phyloP scores from a whole-genome alignment of 2,329 filamentous ascomycete genomes.

The Trichoderma breve region DNA sequence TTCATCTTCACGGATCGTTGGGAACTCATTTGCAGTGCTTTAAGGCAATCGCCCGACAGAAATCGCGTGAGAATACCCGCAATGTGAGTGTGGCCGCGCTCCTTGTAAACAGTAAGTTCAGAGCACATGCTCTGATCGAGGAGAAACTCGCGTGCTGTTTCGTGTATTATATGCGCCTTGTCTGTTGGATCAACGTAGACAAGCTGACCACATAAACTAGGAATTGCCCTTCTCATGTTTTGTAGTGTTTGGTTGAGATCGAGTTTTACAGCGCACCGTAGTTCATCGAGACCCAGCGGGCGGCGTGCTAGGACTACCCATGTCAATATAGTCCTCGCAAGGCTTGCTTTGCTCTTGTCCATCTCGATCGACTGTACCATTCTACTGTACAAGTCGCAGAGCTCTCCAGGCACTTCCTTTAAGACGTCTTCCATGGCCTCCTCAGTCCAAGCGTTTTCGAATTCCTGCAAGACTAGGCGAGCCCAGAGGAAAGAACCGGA shows the following conservation, averaged over 20 bases:
- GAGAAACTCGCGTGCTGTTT: constrained; percentile 4
- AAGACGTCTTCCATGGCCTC: constrained; percentile 7
- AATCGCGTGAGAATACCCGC: not conserved
- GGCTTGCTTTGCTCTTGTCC: not conserved
- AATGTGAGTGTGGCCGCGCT: not conserved
- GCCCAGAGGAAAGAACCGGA: constrained; percentile 11
- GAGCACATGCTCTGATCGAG: not conserved
- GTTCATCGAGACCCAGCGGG: not conserved
- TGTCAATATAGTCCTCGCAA: constrained; percentile 3
- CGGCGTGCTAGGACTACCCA: constrained; percentile 9
- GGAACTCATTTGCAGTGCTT: not conserved
- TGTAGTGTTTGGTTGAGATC: not conserved
- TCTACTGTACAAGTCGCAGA: not conserved
- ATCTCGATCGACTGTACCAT: not conserved
- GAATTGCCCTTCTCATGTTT: not conserved
- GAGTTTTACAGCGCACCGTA: constrained; percentile 4
- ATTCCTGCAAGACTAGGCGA: constrained; percentile 14
- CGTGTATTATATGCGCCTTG: constrained; percentile 3
- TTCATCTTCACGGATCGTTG: not conserved
- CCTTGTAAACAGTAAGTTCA: not conserved
- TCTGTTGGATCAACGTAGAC: not conserved
- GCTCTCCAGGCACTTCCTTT: not conserved
- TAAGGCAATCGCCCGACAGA: not conserved
- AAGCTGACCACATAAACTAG: not conserved
- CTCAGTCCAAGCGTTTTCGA: constrained; percentile 5